Percentiles rank a stretch among this genome's conserved stretches.
Conservation (phyloP, 2,329 filamentous ascomycete genomes). For the Ascochyta koolunga region DNA sequence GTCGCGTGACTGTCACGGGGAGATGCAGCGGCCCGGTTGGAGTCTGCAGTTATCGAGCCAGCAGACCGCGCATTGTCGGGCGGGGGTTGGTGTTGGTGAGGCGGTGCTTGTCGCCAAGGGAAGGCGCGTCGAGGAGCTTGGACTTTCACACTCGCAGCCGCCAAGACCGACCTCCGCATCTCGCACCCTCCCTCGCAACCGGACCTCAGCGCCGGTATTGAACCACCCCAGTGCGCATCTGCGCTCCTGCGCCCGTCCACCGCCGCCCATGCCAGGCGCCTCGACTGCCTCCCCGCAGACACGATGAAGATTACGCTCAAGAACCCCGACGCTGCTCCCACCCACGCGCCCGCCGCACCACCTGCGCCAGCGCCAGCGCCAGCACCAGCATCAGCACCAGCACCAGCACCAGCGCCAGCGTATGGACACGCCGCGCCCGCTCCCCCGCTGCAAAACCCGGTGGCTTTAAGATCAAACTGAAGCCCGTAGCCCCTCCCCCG, state of each 20-base stretch:
- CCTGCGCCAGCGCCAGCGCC: too few relatives aligned
- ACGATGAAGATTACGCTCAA: slow-evolving; percentile 45
- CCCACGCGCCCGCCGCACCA: slow-evolving; percentile 27
- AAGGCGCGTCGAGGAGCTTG: slow-evolving; percentile 26
- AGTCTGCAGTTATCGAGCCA: slow-evolving; percentile 23
- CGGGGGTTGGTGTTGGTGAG: neutral
- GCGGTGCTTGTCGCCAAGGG: slow-evolving; percentile 11
- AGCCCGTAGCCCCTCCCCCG: slow-evolving; percentile 25
- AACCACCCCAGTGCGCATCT: slow-evolving; percentile 4
- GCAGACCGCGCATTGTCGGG: slow-evolving; percentile 33
- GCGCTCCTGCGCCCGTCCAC: slow-evolving; percentile 17
- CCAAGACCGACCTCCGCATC: slow-evolving; percentile 23
- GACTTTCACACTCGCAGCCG: slow-evolving; percentile 22
- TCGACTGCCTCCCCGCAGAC: neutral
- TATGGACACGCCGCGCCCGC: slow-evolving; percentile 20
- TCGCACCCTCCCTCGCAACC: slow-evolving; percentile 4
- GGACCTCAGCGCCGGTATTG: too few relatives aligned
- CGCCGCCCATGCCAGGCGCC: neutral
- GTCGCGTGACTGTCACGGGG: neutral
- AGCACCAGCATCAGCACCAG: too few relatives aligned
- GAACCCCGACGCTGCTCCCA: slow-evolving; percentile 25
- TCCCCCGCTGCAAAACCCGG: slow-evolving; percentile 17
- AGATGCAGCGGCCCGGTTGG: slow-evolving; percentile 25
- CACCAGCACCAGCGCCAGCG: too few relatives aligned
- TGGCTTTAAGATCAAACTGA: slow-evolving; percentile 44